These are phyloP conservation scores for Sambucus nigra DNA, from an alignment of 129 eudicot species.

Conservation along the genomic window DNA sequence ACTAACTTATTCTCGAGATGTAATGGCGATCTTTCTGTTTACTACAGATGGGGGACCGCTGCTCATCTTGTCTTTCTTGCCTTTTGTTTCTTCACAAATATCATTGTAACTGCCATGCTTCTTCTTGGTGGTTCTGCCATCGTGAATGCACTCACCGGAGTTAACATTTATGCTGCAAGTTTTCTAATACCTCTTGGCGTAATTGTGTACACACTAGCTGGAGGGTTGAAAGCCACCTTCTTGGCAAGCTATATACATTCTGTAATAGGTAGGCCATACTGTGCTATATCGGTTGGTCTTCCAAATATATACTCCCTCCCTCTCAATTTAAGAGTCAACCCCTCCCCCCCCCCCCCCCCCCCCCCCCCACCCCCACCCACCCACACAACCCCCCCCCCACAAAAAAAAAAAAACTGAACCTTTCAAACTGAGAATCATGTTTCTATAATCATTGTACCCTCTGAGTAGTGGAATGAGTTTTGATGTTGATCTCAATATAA, in stretches of 20 bases:
- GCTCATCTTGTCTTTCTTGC: slow-evolving; percentile 83
- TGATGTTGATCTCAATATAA: no score
- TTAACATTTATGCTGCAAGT: slow-evolving; percentile 93
- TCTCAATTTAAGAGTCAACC: no score
- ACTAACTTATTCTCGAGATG: no score
- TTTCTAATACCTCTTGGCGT: slow-evolving; percentile 90
- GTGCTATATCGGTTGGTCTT: slow-evolving; percentile 3
- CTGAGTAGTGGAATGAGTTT: no score
- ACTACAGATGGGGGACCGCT: slow-evolving; percentile 86
- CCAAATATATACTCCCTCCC: no score
- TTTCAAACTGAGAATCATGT: no score
- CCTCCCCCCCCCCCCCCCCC: no score
- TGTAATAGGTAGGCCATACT: slow-evolving; percentile 51
- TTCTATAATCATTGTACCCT: no score
- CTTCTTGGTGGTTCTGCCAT: slow-evolving; percentile 99
- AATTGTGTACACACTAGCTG: slow-evolving; percentile 87
- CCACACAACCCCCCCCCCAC: no score
- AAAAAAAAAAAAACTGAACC: no score
- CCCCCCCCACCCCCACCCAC: no score
- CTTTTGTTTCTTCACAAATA: slow-evolving; percentile 93
- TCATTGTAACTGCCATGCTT: slow-evolving; percentile 94
- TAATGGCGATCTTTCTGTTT: not conserved
- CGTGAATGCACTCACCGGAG: slow-evolving; percentile 94
- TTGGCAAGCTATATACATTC: slow-evolving; percentile 98
- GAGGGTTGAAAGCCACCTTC: slow-evolving; percentile 98